A percentile compares a stretch with the other conserved stretches of the same genome.
Evolutionary conservation across 306 rosid genomes (phyloP).

Genomic region (Cotoneaster glaucophyllus): DNA sequence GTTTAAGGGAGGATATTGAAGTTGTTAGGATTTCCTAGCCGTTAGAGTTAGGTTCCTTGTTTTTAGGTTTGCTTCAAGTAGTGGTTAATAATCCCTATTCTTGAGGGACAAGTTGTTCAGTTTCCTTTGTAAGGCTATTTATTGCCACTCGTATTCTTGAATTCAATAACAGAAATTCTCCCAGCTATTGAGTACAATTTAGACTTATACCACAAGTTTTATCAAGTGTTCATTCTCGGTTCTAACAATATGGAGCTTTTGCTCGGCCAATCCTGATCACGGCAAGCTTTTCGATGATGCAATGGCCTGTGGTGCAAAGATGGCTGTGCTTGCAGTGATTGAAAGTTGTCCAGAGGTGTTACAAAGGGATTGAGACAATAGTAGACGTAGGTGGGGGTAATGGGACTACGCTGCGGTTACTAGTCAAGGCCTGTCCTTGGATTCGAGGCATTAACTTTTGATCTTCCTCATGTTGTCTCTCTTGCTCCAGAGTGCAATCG

Average conservation of each 20-base stretch:
- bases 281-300: conserved; percentile 47
- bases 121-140: too few species aligned
- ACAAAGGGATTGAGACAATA: conserved; percentile 30
- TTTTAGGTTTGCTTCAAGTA: too few species aligned
- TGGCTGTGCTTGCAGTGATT: conserved; percentile 24
- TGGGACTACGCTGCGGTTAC: conserved; percentile 33
- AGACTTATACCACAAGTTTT: too few species aligned
- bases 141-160: too few species aligned
- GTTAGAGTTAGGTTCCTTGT: too few species aligned
- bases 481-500: conserved; percentile 11
- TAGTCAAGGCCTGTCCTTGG: conserved; percentile 37
- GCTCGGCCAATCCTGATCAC: conserved; percentile 21
- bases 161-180: too few species aligned
- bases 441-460: conserved; percentile 57
- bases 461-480: conserved; percentile 58
- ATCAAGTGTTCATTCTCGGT: too few species aligned
- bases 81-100: too few species aligned
- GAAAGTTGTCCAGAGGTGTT: conserved; percentile 34
- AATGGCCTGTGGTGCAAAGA: conserved; percentile 49
- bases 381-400: conserved; percentile 85
- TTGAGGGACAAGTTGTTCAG: too few species aligned
- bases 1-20: too few species aligned
- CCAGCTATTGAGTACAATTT: too few species aligned
- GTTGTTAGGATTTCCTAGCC: too few species aligned
- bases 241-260: conserved; percentile 32